Evolutionary conservation across 1,284 basidiomycete genomes (phyloP).

Genomic region (Leccinum variabile): DNA sequence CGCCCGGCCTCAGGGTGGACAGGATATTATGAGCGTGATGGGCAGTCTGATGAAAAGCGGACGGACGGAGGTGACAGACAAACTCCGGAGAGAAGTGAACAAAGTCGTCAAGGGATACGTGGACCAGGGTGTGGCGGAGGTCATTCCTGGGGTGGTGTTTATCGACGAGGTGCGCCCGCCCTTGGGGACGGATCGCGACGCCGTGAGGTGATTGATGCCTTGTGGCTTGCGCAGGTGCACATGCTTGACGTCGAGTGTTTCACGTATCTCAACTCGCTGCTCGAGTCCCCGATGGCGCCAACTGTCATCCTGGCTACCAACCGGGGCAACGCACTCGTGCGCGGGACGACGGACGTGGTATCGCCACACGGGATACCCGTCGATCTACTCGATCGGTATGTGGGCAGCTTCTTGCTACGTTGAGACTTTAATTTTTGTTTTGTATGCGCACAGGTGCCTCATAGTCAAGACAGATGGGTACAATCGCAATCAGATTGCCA

Average conservation of each 20-base stretch:
- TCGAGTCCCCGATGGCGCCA: slow-evolving; percentile 96
- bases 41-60: slow-evolving; percentile 94
- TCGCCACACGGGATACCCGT: slow-evolving; percentile 94
- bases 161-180: slow-evolving; percentile 79
- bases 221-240: slow-evolving; percentile 72
- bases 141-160: slow-evolving; percentile 97
- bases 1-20: slow-evolving; percentile 90
- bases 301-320: slow-evolving; percentile 98
- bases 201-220: neutral
- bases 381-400: slow-evolving; percentile 87
- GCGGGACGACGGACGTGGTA: slow-evolving; percentile 90
- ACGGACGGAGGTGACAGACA: slow-evolving; percentile 96
- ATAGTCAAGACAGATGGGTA: slow-evolving; percentile 94
- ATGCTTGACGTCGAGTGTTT: slow-evolving; percentile 99
- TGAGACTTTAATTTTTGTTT: neutral
- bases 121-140: slow-evolving; percentile 96
- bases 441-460: slow-evolving; percentile 65
- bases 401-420: neutral
- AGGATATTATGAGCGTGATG: slow-evolving; percentile 99
- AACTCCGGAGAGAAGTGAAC: slow-evolving; percentile 93
- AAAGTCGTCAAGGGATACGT: slow-evolving; percentile 98
- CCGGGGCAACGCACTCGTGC: slow-evolving; percentile 87
- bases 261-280: slow-evolving; percentile 94
- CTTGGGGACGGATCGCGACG: neutral
- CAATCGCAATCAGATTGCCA: slow-evolving; percentile 81